Conservation (phyloP, 108 stramenopile genomes). For the Chaetoceros muelleri region DNA sequence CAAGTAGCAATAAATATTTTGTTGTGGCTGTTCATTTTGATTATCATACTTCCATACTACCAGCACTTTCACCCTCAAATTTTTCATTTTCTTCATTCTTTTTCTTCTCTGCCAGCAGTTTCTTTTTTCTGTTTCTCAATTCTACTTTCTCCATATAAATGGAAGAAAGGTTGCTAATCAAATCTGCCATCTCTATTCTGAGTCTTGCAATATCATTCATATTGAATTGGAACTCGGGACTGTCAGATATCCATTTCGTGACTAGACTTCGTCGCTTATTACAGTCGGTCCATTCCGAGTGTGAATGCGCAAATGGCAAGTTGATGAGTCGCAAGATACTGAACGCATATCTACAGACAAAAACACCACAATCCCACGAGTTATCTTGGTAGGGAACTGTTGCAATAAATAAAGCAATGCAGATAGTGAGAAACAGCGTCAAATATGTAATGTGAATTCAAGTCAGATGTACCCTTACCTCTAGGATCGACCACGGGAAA, state of each 20-base stretch:
- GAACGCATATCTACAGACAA: conserved; percentile 79
- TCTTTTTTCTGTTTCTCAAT: not conserved
- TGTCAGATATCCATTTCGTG: conserved; percentile 22
- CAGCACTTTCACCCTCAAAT: too few species aligned
- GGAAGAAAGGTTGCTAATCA: conserved; percentile 26
- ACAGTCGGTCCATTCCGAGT: not conserved
- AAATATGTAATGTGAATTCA: not conserved
- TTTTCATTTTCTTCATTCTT: too few species aligned
- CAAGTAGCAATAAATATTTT: too few species aligned
- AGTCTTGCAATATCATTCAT: conserved; percentile 60
- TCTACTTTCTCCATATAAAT: not conserved
- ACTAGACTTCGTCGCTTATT: not conserved
- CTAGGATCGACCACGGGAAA: conserved; percentile 47
- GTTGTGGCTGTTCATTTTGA: too few species aligned
- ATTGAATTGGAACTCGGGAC: conserved; percentile 44
- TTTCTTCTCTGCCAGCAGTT: not conserved
- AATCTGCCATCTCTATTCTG: conserved; percentile 35
- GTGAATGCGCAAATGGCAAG: conserved; percentile 18
- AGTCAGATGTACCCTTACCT: conserved; percentile 26
- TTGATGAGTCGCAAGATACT: conserved; percentile 46
- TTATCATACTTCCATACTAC: too few species aligned
- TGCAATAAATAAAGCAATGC: not conserved
- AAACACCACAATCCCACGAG: conserved; percentile 82
- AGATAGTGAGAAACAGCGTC: not conserved
- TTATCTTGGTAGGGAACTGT: conserved; percentile 80